phyloP scores from a whole-genome alignment of 1,284 basidiomycete genomes.

The Fistulinella staudtii region DNA sequence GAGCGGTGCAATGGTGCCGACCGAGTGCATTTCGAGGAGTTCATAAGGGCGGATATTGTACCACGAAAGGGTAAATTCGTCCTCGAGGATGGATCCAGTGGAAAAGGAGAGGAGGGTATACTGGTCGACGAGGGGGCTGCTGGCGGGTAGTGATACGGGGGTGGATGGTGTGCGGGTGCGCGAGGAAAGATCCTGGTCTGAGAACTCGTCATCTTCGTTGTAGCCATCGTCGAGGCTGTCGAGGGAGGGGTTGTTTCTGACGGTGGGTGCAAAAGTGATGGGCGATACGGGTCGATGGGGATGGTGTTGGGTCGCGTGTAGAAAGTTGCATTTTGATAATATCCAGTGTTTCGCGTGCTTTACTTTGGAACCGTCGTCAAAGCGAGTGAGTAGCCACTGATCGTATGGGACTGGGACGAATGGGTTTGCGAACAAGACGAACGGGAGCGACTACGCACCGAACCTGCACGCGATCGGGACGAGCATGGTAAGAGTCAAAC shows the following conservation, averaged over 20 bases:
- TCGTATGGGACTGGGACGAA: conserved; percentile 64
- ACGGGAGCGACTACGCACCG: conserved; percentile 37
- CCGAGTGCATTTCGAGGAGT: conserved; percentile 59
- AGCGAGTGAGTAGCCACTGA: conserved; percentile 67
- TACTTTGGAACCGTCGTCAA: conserved; percentile 55
- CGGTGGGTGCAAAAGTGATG: conserved; percentile 50
- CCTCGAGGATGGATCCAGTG: conserved; percentile 63
- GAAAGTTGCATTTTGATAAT: conserved; percentile 49
- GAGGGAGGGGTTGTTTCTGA: conserved; percentile 11
- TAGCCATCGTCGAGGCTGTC: conserved; percentile 29
- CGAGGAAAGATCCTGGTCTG: conserved; percentile 19
- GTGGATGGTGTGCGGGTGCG: neutral
- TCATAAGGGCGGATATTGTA: conserved; percentile 57
- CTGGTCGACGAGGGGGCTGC: conserved; percentile 25
- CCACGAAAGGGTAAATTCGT: conserved; percentile 53
- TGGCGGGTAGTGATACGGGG: conserved; percentile 10
- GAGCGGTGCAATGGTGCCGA: conserved; percentile 39
- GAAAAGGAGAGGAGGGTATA: conserved; percentile 58
- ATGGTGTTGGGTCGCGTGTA: conserved; percentile 25
- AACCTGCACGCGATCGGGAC: conserved; percentile 48
- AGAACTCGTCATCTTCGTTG: conserved; percentile 27
- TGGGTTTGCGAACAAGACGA: neutral
- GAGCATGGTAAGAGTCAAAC: no score
- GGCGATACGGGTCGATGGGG: conserved; percentile 46
- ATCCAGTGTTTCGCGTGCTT: conserved; percentile 58